Evolutionary conservation across 108 stramenopile species (phyloP), one percentile per base, ranked within the genome.

Genomic region (Skeletonema menzelii): DNA sequence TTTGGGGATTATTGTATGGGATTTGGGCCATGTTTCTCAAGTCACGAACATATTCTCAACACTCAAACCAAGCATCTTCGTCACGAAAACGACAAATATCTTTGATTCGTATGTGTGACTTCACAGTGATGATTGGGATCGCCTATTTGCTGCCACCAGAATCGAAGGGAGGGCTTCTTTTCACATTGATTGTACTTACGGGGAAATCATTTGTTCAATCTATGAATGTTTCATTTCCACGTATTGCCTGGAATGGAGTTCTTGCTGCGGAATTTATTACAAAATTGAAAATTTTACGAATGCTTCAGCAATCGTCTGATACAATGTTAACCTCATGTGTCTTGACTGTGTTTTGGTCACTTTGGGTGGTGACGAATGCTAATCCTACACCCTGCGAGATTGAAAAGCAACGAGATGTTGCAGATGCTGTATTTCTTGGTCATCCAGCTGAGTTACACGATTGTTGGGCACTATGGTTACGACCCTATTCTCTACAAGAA

Each of bases 381-480:
- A 46, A 28, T 20, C 73, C 73, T 22, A 81, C 80, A 7, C 74
- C 80, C 5, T 75, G 80, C 24, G 80, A 74, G 65, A 40, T 37
- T 8, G 61, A 46, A 31, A 40, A 37, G 20, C 56, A 56, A 15
- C 5, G 17, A 17, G 27, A n/a, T 30, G 72, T 63, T 26, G 71
- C 76, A 40, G 81, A 82, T 35, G 76, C 62, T 14, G 72, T 74
- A 10, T 78, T 78, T 38, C 58, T 78, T 13, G 78, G 82, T 14
- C 84, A 85, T 70, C 84, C 84, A 28, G 81, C 84, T n/a, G 70
- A 78, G 12, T 42, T 85, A 35, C 49, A 60, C 11, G 84, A 85
- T 38, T 69, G 49, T 24, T 85, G 81, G 80, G 84, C 84, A n/a
- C 73, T 85, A 42, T 85, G 84, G 84, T 77, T 85, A 14, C 57